Base-by-base conservation (phyloP, 1,284 basidiomycete genomes). In the Entoloma clypeatum region DNA sequence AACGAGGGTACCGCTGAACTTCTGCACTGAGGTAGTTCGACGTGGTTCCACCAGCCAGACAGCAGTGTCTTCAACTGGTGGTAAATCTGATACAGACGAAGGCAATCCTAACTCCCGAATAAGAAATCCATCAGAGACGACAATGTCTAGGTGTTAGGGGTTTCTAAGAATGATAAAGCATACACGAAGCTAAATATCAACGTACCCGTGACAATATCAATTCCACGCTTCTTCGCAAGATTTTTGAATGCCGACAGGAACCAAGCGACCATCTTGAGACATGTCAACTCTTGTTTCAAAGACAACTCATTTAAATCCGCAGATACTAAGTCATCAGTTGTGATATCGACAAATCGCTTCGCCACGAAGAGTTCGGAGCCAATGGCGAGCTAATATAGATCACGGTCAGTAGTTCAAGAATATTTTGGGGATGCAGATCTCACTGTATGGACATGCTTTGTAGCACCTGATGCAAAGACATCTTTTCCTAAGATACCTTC, bases 21-120 rank as follows among this genome's bases (percentile, higher is more conserved):
- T 54, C n/a, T 23, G 16, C 7, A 54, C 50, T 9, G 48, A 29
- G 17, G 32, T 48, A 18, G 50, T 48, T 8, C 51, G 45, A 16
- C 46, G 40, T 2, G 51, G 52, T 30, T 54, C 52, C 11, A 54
- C 44, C 8, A 53, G 38, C 48, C 48, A 52, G 6, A 47, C 39
- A 17, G 43, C 18, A 23, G 43, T 36, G 7, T 13, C 6, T 10
- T 34, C 36, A 17, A 27, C 16, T 2, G 36, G 14, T 22, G 32
- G 17, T 13, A 41, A 16, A 18, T 16, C 30, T 17, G 43, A 48
- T 3, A 43, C 33, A 22, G 39, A 23, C 37, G 43, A 44, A 2
- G 39, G 37, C n/a, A 7, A 13, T n/a, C 44, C 44, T 7, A 32
- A 18, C 27, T 46, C 41, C 10, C 29, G 24, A 10, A 45, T 25